Conservation (phyloP, 352 stramenopile species). For the Lagenidium giganteum region DNA sequence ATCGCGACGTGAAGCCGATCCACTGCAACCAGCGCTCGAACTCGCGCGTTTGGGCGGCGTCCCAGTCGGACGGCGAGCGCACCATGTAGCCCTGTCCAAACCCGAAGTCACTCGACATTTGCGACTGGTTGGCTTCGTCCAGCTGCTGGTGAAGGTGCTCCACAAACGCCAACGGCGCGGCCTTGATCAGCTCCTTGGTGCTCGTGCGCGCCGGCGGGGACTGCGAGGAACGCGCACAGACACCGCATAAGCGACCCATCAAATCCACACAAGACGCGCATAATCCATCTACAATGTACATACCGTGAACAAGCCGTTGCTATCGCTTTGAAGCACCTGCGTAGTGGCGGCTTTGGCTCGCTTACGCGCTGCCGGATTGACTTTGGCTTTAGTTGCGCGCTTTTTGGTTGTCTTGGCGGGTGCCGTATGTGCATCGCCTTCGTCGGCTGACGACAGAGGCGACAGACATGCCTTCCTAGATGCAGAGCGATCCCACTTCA, state of each 20-base stretch:
- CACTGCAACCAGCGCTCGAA: constrained; percentile 35
- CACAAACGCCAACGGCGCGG: constrained; percentile 38
- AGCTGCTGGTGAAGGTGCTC: constrained; percentile 55
- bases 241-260: too few relatives aligned
- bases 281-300: background rate
- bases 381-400: too few relatives aligned
- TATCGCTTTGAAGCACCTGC: background rate
- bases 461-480: constrained; percentile 1
- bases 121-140: constrained; percentile 34
- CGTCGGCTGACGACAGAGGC: constrained; percentile 1
- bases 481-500: background rate
- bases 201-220: constrained; percentile 13
- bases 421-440: constrained; percentile 11
- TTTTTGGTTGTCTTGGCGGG: background rate
- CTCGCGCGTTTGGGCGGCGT: constrained; percentile 24
- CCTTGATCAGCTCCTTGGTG: constrained; percentile 37
- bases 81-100: constrained; percentile 56
- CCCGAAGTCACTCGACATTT: constrained; percentile 40
- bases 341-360: background rate
- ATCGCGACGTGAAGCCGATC: constrained; percentile 46
- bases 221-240: background rate
- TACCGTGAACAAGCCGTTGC: background rate
- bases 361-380: background rate
- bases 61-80: constrained; percentile 25
- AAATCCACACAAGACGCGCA: too few relatives aligned